A percentile compares a stretch with the other conserved stretches of the same genome.
Evolutionary conservation across 2,329 filamentous ascomycete species (phyloP).

Genomic region (Trichophaea hybrida): DNA sequence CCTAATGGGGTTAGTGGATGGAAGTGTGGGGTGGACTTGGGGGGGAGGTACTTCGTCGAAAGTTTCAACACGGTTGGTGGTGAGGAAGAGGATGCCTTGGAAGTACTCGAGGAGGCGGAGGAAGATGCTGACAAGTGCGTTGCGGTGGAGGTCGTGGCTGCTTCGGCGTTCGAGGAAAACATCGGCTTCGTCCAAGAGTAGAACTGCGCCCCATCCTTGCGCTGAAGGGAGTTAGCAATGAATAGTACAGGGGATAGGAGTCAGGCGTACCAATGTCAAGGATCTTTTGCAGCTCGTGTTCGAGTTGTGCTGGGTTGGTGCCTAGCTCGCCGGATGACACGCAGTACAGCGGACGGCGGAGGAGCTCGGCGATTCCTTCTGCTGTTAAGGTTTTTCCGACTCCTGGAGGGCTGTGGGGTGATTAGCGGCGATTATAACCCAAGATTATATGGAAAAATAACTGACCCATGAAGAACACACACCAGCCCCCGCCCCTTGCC

Average conservation of each 20-base stretch:
- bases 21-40: conserved; percentile 36
- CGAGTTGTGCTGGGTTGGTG: conserved; percentile 58
- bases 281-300: conserved; percentile 66
- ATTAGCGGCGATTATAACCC: too few relatives aligned
- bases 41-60: conserved; percentile 35
- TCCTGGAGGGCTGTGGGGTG: conserved; percentile 32
- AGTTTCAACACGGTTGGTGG: conserved; percentile 33
- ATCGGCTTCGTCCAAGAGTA: conserved; percentile 75
- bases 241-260: conserved; percentile 27
- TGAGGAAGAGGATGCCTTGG: conserved; percentile 35
- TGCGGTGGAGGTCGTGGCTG: conserved; percentile 69
- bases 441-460: too few relatives aligned
- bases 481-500: conserved; percentile 31
- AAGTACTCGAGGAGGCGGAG: conserved; percentile 35
- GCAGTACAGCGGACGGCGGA: conserved; percentile 27
- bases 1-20: conserved; percentile 32
- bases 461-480: conserved; percentile 33
- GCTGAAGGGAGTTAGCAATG: too few relatives aligned
- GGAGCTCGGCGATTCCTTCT: conserved; percentile 28
- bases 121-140: conserved; percentile 53
- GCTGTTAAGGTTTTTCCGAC: conserved; percentile 31
- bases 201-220: conserved; percentile 71
- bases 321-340: conserved; percentile 57
- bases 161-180: conserved; percentile 74
- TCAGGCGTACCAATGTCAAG: conserved; percentile 49